Evolutionary conservation across 768 basidiomycete genomes (phyloP).

Genomic region (Crepidotus variabilis): DNA sequence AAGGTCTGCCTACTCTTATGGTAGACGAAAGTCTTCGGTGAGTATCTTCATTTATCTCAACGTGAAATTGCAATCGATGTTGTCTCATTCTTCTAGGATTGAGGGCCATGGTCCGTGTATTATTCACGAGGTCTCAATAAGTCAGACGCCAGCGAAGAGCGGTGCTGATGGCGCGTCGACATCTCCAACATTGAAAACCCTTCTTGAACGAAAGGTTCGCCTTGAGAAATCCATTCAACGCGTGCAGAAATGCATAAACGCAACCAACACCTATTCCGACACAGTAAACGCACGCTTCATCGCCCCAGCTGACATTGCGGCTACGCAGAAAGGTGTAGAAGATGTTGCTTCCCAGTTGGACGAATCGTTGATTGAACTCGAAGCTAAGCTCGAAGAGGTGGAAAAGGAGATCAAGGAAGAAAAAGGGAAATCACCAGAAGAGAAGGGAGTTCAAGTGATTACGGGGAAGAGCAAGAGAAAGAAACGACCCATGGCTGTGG

Average conservation of each 20-base stretch:
- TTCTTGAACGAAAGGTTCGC: conserved; percentile 12
- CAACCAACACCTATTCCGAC: conserved; percentile 23
- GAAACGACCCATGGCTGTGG: too few relatives aligned
- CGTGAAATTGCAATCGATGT: background rate
- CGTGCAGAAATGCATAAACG: conserved; percentile 15
- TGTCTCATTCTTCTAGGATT: conserved; percentile 18
- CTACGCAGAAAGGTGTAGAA: conserved; percentile 18
- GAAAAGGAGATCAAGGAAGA: conserved; percentile 17
- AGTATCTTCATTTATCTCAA: background rate
- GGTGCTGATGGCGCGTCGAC: conserved; percentile 10
- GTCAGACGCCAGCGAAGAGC: conserved; percentile 7
- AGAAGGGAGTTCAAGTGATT: background rate
- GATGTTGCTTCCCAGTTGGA: conserved; percentile 23
- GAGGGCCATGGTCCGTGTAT: conserved; percentile 29
- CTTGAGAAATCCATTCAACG: conserved; percentile 20
- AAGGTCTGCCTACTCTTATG: conserved; percentile 6
- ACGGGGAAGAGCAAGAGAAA: too few relatives aligned
- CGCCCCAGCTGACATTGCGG: conserved; percentile 14
- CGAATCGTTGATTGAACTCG: conserved; percentile 17
- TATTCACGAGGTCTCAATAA: conserved; percentile 33
- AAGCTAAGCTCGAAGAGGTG: conserved; percentile 14
- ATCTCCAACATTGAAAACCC: conserved; percentile 18
- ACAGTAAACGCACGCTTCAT: conserved; percentile 23
- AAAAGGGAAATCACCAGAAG: conserved; percentile 7
- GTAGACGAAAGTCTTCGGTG: conserved; percentile 6